These are phyloP conservation scores for Miamiensis avidus DNA, from an alignment of 169 alveolate species.

Conservation along the genomic window DNA sequence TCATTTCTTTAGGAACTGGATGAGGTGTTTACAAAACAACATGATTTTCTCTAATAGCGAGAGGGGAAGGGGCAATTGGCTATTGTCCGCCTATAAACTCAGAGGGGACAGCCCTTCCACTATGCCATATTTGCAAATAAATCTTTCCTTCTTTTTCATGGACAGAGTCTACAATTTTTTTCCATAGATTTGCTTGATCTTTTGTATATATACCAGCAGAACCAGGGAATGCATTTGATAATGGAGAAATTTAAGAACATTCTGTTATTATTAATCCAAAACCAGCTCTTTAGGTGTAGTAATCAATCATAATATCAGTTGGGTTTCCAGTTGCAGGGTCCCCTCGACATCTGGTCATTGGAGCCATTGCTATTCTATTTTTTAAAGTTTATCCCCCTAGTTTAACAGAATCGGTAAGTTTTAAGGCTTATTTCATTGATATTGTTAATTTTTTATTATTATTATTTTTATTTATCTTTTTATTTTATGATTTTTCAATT, in stretches of 20 bases:
- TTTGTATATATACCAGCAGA: slow-evolving; percentile 35
- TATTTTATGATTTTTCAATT: too few relatives aligned
- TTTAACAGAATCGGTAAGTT: background rate
- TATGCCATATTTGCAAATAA: slow-evolving; percentile 33
- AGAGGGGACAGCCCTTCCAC: slow-evolving; percentile 49
- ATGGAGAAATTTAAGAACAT: slow-evolving; percentile 35
- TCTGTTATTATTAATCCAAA: slow-evolving; percentile 48
- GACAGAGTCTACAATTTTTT: slow-evolving; percentile 48
- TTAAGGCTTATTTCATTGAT: background rate
- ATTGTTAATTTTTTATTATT: too few relatives aligned
- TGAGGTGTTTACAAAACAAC: background rate
- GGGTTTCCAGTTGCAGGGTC: slow-evolving; percentile 33
- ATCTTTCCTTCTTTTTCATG: slow-evolving; percentile 43
- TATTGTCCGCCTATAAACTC: slow-evolving; percentile 22
- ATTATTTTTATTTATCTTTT: too few relatives aligned
- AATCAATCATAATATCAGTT: slow-evolving; percentile 24
- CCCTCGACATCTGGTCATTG: slow-evolving; percentile 50
- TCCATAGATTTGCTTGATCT: slow-evolving; percentile 48
- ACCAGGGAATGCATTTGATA: slow-evolving; percentile 37
- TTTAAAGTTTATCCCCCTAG: slow-evolving; percentile 18
- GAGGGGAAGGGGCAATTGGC: slow-evolving; percentile 36
- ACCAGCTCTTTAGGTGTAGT: slow-evolving; percentile 47
- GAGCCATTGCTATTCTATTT: slow-evolving; percentile 39
- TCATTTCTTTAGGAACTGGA: slow-evolving; percentile 4
- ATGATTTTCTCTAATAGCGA: slow-evolving; percentile 38